Percentiles rank a stretch among this genome's conserved stretches.
Conservation (phyloP, 139 green algal genomes). For the Microglena sp. region DNA sequence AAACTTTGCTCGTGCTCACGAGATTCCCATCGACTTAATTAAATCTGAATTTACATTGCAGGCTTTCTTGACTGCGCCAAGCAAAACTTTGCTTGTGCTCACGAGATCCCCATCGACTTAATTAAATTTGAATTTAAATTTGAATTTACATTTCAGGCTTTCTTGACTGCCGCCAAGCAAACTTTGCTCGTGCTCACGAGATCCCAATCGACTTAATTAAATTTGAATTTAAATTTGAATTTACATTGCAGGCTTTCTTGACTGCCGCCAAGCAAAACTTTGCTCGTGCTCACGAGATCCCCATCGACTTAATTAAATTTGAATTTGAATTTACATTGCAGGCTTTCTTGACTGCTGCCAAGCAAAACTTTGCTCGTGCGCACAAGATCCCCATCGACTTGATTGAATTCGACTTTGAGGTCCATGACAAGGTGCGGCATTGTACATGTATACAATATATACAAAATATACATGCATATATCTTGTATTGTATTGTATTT, state of each 20-base stretch:
- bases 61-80: constrained; percentile 50
- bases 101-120: background rate
- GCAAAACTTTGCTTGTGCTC: background rate
- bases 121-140: background rate
- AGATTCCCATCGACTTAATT: no score
- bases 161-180: background rate
- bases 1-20: no score
- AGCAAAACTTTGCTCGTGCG: constrained; percentile 74
- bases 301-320: constrained; percentile 24
- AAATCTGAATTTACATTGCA: background rate
- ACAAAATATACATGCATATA: no score
- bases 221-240: no score
- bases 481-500: no score
- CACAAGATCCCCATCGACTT: constrained; percentile 56
- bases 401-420: constrained; percentile 29
- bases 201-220: no score
- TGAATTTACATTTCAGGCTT: background rate
- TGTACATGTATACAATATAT: no score
- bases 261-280: constrained; percentile 69
- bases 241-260: constrained; percentile 71
- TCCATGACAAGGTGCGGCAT: constrained; percentile 41
- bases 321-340: constrained; percentile 19
- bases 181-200: background rate
- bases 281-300: constrained; percentile 44
- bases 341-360: constrained; percentile 68